A percentile compares a stretch with the other conserved stretches of the same genome.
phyloP scores from a whole-genome alignment of 805 yeast species.

The Kodamaea laetipori region DNA sequence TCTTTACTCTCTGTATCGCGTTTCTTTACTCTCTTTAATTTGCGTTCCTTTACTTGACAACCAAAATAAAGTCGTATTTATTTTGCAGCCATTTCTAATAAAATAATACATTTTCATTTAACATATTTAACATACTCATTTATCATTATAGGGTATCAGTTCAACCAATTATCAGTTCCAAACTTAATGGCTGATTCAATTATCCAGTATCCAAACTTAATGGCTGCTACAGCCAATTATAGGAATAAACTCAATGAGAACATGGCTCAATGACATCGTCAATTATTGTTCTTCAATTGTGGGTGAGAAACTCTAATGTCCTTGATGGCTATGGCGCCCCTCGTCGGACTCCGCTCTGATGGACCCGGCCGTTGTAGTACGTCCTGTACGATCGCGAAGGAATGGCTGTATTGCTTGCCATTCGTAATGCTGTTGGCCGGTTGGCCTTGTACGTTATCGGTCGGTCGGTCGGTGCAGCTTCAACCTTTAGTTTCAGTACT shows the following conservation, averaged over 20 bases:
- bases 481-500: constrained; percentile 13
- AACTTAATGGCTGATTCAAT: constrained; percentile 2
- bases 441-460: background rate
- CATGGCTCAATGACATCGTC: constrained; percentile 1
- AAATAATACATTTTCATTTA: too few relatives aligned
- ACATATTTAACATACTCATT: background rate
- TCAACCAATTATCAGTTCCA: background rate
- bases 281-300: constrained; percentile 5
- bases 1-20: too few relatives aligned
- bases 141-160: too few relatives aligned
- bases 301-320: constrained; percentile 1
- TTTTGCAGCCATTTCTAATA: too few relatives aligned
- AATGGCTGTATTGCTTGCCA: too few relatives aligned
- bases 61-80: too few relatives aligned
- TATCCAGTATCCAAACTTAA: too few relatives aligned
- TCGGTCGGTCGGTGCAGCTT: constrained; percentile 7
- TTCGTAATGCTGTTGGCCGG: too few relatives aligned
- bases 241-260: constrained; percentile 1
- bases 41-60: too few relatives aligned
- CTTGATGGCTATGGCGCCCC: constrained; percentile 13
- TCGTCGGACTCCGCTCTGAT: constrained; percentile 11
- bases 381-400: background rate
- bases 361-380: constrained; percentile 7
- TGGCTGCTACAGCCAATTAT: constrained; percentile 3
- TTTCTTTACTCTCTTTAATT: too few relatives aligned